These are phyloP conservation scores for Falciphora oryzae DNA, from an alignment of 2,329 filamentous ascomycete genomes.

Conservation along the genomic window DNA sequence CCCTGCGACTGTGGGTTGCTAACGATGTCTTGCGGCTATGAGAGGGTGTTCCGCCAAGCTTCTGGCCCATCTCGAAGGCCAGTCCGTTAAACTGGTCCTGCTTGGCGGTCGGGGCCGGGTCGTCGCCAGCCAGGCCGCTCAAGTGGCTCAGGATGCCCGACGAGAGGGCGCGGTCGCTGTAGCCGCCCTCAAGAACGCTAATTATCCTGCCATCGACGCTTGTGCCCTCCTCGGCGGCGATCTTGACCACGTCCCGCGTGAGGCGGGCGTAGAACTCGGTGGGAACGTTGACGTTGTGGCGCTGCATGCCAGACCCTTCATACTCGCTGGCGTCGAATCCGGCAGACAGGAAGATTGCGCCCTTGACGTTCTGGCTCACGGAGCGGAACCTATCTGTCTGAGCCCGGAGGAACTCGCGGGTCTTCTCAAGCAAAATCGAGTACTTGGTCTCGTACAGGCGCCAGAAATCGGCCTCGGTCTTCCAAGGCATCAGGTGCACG, in stretches of 20 bases:
- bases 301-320: constrained; percentile 89
- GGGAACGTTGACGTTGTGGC: constrained; percentile 91
- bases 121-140: constrained; percentile 66
- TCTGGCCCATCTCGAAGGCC: constrained; percentile 53
- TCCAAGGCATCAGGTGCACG: constrained; percentile 86
- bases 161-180: constrained; percentile 83
- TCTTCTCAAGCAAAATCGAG: constrained; percentile 69
- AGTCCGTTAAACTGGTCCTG: constrained; percentile 39
- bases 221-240: constrained; percentile 74
- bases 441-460: constrained; percentile 77
- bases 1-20: constrained; percentile 21
- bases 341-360: constrained; percentile 89
- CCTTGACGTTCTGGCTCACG: constrained; percentile 61
- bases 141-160: constrained; percentile 89
- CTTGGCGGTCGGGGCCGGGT: constrained; percentile 28
- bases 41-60: constrained; percentile 31
- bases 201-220: constrained; percentile 79
- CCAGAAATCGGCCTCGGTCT: constrained; percentile 82
- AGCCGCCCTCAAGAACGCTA: constrained; percentile 92
- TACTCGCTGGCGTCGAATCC: constrained; percentile 97
- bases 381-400: constrained; percentile 63
- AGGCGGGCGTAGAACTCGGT: constrained; percentile 95
- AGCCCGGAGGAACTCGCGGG: constrained; percentile 65
- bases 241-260: constrained; percentile 73
- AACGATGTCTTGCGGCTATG: constrained; percentile 16